Percentiles rank a stretch among this genome's conserved stretches.
phyloP scores from a whole-genome alignment of 106 monocot species.

The Acorus gramineus region DNA sequence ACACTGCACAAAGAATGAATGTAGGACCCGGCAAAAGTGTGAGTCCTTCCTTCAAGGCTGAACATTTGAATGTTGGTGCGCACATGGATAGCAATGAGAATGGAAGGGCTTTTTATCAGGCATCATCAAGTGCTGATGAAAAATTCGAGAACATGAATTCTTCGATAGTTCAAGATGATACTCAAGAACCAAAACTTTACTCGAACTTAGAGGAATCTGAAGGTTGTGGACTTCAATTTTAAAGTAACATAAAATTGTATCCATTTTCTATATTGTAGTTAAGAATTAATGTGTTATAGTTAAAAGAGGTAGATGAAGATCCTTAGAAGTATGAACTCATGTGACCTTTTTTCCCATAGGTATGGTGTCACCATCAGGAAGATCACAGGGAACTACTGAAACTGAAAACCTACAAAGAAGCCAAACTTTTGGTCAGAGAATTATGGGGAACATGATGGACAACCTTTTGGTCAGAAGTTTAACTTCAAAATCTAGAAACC shows the following conservation, averaged over 20 bases:
- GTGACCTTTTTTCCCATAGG: slow-evolving; percentile 17
- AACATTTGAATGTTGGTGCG: slow-evolving; percentile 2
- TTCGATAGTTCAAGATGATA: slow-evolving; percentile 15
- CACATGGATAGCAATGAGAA: slow-evolving; percentile 11
- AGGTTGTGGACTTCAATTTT: slow-evolving; percentile 17
- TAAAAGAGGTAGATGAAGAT: not conserved
- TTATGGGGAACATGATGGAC: slow-evolving; percentile 87
- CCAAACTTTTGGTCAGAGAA: slow-evolving; percentile 85
- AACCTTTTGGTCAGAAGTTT: slow-evolving; percentile 76
- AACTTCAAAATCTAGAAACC: slow-evolving; percentile 60
- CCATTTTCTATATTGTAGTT: not conserved
- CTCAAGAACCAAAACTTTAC: slow-evolving; percentile 20
- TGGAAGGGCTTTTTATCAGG: slow-evolving; percentile 9
- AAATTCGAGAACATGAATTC: slow-evolving; percentile 7
- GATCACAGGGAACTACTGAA: slow-evolving; percentile 25
- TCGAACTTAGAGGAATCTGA: slow-evolving; percentile 43
- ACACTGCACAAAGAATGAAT: slow-evolving; percentile 9
- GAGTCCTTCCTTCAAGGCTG: slow-evolving; percentile 19
- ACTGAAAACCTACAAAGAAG: slow-evolving; percentile 27
- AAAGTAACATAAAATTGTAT: too few species aligned
- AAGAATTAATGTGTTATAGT: not conserved
- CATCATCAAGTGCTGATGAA: slow-evolving; percentile 23
- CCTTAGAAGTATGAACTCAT: not conserved
- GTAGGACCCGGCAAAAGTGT: slow-evolving; percentile 19
- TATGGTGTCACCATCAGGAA: slow-evolving; percentile 34